These are phyloP conservation scores for Barbarea vulgaris DNA, from an alignment of 345 rosid genomes.

Conservation along the genomic window DNA sequence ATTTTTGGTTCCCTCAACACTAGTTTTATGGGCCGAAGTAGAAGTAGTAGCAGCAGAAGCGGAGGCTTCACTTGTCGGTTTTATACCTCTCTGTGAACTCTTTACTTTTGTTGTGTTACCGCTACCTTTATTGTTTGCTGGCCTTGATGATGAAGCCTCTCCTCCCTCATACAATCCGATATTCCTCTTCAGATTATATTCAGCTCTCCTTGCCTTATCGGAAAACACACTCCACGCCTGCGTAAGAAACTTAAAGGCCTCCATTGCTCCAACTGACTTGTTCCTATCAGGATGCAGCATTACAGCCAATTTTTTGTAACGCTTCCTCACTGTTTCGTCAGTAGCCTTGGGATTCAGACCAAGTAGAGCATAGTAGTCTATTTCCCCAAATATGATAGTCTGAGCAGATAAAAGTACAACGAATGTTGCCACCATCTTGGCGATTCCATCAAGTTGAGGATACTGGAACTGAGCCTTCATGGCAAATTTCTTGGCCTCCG, in stretches of 20 bases:
- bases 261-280: constrained; percentile 65
- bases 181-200: constrained; percentile 53
- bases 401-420: constrained; percentile 51
- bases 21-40: constrained; percentile 35
- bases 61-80: constrained; percentile 38
- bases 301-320: constrained; percentile 55
- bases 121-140: too few relatives aligned
- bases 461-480: constrained; percentile 60
- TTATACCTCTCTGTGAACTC: constrained; percentile 46
- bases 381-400: too few relatives aligned
- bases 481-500: constrained; percentile 60
- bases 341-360: constrained; percentile 57
- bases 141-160: constrained; percentile 39
- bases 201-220: constrained; percentile 55
- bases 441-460: constrained; percentile 56
- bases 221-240: constrained; percentile 64
- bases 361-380: constrained; percentile 51
- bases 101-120: constrained; percentile 44
- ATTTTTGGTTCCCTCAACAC: constrained; percentile 46
- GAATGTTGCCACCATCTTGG: constrained; percentile 55
- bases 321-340: constrained; percentile 56
- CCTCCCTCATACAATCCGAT: constrained; percentile 42
- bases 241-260: constrained; percentile 60
- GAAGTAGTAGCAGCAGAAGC: constrained; percentile 29
- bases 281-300: constrained; percentile 73